phyloP scores from a whole-genome alignment of 2,329 filamentous ascomycete species.

The Monosporascus sp. region DNA sequence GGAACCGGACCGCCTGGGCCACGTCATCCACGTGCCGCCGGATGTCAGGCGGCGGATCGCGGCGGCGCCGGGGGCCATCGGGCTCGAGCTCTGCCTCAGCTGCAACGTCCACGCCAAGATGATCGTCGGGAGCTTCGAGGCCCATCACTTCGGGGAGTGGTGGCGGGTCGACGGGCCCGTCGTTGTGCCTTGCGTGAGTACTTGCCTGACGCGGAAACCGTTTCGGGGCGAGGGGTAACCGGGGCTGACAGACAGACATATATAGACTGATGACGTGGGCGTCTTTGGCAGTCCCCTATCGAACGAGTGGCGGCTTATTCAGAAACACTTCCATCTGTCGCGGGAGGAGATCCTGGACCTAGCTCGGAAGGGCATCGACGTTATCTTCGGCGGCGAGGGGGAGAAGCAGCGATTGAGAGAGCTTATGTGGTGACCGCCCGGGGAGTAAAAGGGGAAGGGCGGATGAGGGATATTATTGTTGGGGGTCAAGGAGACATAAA shows the following conservation, averaged over 20 bases:
- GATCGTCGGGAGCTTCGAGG: constrained; percentile 58
- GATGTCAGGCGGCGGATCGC: constrained; percentile 50
- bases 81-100: constrained; percentile 71
- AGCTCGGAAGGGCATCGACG: constrained; percentile 55
- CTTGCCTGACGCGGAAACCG: no score
- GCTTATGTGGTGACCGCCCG: constrained; percentile 39
- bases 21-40: constrained; percentile 70
- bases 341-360: constrained; percentile 44
- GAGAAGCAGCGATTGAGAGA: constrained; percentile 54
- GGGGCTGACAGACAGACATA: not conserved
- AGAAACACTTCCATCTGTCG: constrained; percentile 60
- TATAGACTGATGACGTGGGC: constrained; percentile 76
- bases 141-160: constrained; percentile 79
- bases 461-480: no score
- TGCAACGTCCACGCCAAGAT: constrained; percentile 77
- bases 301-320: constrained; percentile 70
- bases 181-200: constrained; percentile 64
- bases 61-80: constrained; percentile 40
- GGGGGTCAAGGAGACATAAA: not conserved
- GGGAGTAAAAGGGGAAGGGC: not conserved
- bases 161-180: constrained; percentile 49
- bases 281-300: constrained; percentile 73
- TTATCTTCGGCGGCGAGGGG: constrained; percentile 60
- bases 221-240: not conserved
- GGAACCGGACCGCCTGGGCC: constrained; percentile 64